Evolutionary conservation across 768 basidiomycete genomes (phyloP).

Genomic region (Hydnomerulius pinastri): DNA sequence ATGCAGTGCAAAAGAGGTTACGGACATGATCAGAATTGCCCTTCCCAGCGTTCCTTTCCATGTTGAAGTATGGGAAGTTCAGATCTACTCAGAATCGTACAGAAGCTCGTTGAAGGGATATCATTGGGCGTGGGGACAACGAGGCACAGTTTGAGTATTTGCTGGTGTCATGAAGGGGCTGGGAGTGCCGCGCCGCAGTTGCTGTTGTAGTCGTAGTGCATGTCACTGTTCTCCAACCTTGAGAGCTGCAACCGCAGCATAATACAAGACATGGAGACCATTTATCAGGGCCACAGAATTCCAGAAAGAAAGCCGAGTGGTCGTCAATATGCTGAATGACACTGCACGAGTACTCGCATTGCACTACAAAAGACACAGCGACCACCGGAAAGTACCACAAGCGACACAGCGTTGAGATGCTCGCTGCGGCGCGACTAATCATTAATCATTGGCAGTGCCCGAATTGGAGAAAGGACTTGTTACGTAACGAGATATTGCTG

Average conservation of each 20-base stretch:
- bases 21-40: constrained; percentile 34
- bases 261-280: too few species aligned
- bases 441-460: constrained; percentile 1
- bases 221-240: too few species aligned
- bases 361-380: constrained; percentile 10
- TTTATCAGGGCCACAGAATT: constrained; percentile 10
- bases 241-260: too few species aligned
- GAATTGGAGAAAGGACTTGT: constrained; percentile 3
- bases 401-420: constrained; percentile 18
- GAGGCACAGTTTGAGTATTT: too few species aligned
- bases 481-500: constrained; percentile 17
- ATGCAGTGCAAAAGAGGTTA: constrained; percentile 66
- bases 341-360: constrained; percentile 10
- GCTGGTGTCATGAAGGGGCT: too few species aligned
- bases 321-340: background rate
- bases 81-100: too few species aligned
- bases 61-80: too few species aligned
- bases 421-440: background rate
- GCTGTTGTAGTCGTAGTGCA: too few species aligned
- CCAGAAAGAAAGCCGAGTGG: constrained; percentile 10
- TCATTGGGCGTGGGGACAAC: too few species aligned
- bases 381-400: constrained; percentile 4
- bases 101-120: too few species aligned
- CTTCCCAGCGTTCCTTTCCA: background rate
- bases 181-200: too few species aligned